Percentiles rank a stretch among this genome's conserved stretches.
Evolutionary conservation across 2,329 filamentous ascomycete species (phyloP).

Genomic region (Chaetomium strumarium): DNA sequence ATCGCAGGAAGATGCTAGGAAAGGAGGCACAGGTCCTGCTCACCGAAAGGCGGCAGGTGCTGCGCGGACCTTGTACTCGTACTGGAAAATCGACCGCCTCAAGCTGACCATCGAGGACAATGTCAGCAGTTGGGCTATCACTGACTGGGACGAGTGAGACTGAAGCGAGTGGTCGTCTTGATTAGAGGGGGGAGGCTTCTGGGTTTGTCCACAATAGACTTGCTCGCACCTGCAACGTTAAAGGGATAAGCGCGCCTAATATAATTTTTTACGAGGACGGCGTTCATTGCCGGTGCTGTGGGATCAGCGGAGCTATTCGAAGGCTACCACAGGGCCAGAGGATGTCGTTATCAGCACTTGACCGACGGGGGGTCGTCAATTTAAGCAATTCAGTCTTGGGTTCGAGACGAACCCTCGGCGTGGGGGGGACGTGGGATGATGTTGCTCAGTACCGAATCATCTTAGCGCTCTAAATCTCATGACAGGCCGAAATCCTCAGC

Average conservation of each 20-base stretch:
- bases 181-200: no score
- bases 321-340: not conserved
- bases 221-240: no score
- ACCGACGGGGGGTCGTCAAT: slow-evolving; percentile 11
- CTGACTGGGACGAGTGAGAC: slow-evolving; percentile 43
- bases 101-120: slow-evolving; percentile 63
- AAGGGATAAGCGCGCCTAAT: not conserved
- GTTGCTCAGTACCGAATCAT: slow-evolving; percentile 18
- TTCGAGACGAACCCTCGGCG: slow-evolving; percentile 10
- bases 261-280: not conserved
- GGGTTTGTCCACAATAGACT: no score
- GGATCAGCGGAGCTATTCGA: not conserved
- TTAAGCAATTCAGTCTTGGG: slow-evolving; percentile 1
- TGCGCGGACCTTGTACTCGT: slow-evolving; percentile 56
- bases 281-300: not conserved
- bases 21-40: slow-evolving; percentile 54
- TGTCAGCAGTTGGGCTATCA: slow-evolving; percentile 57
- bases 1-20: slow-evolving; percentile 51
- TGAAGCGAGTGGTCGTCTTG: not conserved
- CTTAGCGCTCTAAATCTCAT: not conserved
- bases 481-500: not conserved
- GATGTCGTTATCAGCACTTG: not conserved
- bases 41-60: slow-evolving; percentile 60
- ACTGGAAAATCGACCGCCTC: slow-evolving; percentile 65
- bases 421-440: slow-evolving; percentile 27